Evolutionary conservation across 805 yeast species (phyloP), one percentile per base, ranked within the genome.

Genomic region (Candida tibetensis): DNA sequence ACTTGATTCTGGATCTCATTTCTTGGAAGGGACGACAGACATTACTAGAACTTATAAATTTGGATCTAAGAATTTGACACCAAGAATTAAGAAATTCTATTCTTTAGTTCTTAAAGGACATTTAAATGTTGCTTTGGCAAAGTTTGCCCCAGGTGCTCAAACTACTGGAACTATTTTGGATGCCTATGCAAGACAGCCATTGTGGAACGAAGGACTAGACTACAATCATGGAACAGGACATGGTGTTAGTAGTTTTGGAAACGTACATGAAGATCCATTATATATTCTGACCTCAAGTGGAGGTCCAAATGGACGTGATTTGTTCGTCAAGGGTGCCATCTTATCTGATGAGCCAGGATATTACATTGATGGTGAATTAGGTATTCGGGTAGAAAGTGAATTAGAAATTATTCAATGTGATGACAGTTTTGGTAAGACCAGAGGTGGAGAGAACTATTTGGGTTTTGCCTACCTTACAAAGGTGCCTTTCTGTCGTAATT

Each of bases 181-280:
- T 55, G 68, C 79, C 0, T 69, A 89, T 36, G 95, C 96, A 0
- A 74, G 99, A 46, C 89, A 83, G 59, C 82, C 77, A 36, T 65
- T 93, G 42, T 85, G 95, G 89, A 69, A 77, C 28, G 71, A 79
- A 36, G 98, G 98, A 0, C 67, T 87, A 34, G 93, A 86, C 57
- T 93, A 85, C 58, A 77, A 82, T 46, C 99, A 93, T 61, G 98
- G 99, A 7, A 88, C 98, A 0, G 96, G 98, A 2, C 99, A 93
- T 61, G 99, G 99, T 4, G 85, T 93, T n/a, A 98, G 96, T 2
- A 74, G 90, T 15, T 91, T 74, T 57, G 77, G 95, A 32, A 83
- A 84, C 58, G 98, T 93, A 13, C 99, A 93, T 58, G 96, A 95
- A 55, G 93, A 95, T 0, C 98, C 98, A 1, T 74, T 91, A 39